Conservation (phyloP, 208 protist species). For the Trypanosoma melophagium region DNA sequence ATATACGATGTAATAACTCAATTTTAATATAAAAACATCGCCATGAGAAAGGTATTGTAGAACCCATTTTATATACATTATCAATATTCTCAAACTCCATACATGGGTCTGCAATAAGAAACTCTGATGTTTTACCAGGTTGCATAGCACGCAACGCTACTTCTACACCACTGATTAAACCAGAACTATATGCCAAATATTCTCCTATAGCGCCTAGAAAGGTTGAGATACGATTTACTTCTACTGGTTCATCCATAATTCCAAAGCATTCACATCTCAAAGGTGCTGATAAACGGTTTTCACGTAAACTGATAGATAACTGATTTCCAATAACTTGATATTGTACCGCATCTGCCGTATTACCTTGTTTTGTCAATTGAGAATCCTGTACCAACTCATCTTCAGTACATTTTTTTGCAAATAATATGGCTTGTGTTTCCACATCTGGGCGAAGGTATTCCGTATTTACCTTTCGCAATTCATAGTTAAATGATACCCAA, state of each 20-base stretch:
- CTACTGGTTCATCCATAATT: background rate
- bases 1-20: background rate
- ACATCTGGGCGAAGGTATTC: background rate
- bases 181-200: background rate
- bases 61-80: background rate
- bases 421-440: no score
- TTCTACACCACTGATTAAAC: conserved; percentile 9
- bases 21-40: conserved; percentile 13
- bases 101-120: conserved; percentile 10
- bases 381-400: conserved; percentile 6
- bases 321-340: conserved; percentile 1
- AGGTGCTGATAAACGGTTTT: conserved; percentile 20
- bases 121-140: conserved; percentile 12
- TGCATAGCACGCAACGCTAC: conserved; percentile 22
- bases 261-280: background rate
- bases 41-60: background rate
- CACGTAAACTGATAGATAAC: conserved; percentile 21
- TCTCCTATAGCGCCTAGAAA: conserved; percentile 2
- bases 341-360: background rate
- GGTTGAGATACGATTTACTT: background rate
- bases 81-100: background rate
- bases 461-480: background rate
- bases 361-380: background rate
- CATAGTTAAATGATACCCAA: background rate
- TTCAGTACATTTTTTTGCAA: conserved; percentile 1